Evolutionary conservation across 2,329 filamentous ascomycete species (phyloP).

Genomic region (Fusarium sp.): DNA sequence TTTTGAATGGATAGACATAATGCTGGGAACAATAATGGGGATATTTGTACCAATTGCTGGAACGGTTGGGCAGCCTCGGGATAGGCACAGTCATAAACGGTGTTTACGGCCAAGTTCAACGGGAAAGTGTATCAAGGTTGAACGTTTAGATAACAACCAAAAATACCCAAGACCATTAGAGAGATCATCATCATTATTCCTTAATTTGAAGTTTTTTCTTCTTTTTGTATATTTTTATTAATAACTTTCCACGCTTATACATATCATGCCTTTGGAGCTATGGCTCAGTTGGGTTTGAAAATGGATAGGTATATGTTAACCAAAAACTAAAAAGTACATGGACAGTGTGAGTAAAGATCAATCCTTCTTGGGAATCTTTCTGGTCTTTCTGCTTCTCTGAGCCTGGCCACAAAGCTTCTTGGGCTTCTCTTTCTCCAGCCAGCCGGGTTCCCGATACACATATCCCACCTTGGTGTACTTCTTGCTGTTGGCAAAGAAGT

Average conservation of each 20-base stretch:
- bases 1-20: slow-evolving; percentile 23
- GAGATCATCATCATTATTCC: slow-evolving; percentile 1
- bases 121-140: slow-evolving; percentile 17
- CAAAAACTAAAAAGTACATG: neutral
- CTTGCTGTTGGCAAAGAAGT: slow-evolving; percentile 80
- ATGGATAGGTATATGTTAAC: neutral
- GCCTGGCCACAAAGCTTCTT: slow-evolving; percentile 77
- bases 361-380: slow-evolving; percentile 50
- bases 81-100: slow-evolving; percentile 23
- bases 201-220: neutral
- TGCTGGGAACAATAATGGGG: slow-evolving; percentile 30
- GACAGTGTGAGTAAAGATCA: neutral
- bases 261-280: neutral
- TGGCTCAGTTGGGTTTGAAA: neutral
- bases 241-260: neutral
- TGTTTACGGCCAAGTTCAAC: slow-evolving; percentile 15
- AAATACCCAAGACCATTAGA: slow-evolving; percentile 21
- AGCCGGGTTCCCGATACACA: slow-evolving; percentile 69
- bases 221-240: no score
- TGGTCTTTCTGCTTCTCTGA: slow-evolving; percentile 63
- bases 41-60: slow-evolving; percentile 34
- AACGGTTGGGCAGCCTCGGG: slow-evolving; percentile 30
- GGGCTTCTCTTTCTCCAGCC: slow-evolving; percentile 69
- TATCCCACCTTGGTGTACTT: slow-evolving; percentile 85
- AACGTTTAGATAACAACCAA: slow-evolving; percentile 7